These are phyloP conservation scores for Claviceps fusiformis DNA, from an alignment of 2,329 filamentous ascomycete species.

Conservation along the genomic window DNA sequence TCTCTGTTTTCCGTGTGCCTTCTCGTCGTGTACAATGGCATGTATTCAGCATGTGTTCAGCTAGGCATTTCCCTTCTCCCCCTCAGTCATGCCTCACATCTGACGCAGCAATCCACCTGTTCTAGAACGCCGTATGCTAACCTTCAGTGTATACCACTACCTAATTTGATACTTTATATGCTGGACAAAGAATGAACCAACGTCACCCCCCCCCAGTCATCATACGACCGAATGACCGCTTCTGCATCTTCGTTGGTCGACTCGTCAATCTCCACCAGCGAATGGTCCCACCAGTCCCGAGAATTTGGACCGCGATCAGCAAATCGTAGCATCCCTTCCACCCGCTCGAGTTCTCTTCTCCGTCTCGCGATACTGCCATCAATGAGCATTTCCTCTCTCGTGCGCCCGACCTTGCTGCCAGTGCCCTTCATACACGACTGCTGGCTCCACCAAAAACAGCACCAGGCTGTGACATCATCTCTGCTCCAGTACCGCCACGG, in stretches of 20 bases:
- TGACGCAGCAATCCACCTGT: neutral
- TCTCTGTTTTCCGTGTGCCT: neutral
- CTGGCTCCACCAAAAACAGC: neutral
- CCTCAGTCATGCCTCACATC: neutral
- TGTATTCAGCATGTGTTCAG: neutral
- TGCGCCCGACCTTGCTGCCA: constrained; percentile 25
- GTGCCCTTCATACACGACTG: constrained; percentile 4
- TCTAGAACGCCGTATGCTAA: neutral
- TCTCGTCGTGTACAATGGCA: neutral
- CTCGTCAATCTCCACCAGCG: constrained; percentile 6
- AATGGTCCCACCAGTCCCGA: constrained; percentile 18
- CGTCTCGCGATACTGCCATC: constrained; percentile 34
- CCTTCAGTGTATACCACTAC: neutral
- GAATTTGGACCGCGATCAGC: constrained; percentile 7
- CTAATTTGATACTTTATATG: neutral
- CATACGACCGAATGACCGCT: neutral
- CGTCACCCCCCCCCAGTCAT: neutral
- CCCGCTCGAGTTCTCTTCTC: constrained; percentile 34
- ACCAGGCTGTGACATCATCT: neutral
- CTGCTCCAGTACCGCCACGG: constrained; percentile 40
- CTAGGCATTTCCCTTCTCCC: neutral
- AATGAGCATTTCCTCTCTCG: constrained; percentile 37
- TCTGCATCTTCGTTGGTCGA: neutral
- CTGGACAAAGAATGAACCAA: neutral
- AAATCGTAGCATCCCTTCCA: constrained; percentile 17